These are phyloP conservation scores for Fusarium penzigii DNA, from an alignment of 2,329 filamentous ascomycete genomes.

Conservation along the genomic window DNA sequence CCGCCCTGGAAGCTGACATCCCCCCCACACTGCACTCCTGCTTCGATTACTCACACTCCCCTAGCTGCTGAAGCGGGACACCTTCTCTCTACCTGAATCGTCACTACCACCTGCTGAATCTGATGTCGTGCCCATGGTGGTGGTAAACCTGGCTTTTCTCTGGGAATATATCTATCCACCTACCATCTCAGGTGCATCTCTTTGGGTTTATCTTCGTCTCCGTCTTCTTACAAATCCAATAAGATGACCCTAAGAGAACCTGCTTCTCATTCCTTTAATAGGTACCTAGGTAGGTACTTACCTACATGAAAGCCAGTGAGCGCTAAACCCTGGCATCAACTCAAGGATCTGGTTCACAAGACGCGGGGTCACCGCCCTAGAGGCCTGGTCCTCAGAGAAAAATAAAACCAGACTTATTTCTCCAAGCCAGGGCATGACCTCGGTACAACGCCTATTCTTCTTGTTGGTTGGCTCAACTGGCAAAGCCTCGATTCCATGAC, in stretches of 20 bases:
- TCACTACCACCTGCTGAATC: neutral
- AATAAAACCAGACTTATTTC: slow-evolving; percentile 33
- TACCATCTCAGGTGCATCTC: no score
- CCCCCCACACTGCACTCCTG: neutral
- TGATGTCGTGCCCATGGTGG: neutral
- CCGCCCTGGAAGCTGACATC: neutral
- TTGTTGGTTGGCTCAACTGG: slow-evolving; percentile 8
- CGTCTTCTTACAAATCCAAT: no score
- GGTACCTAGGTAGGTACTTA: no score
- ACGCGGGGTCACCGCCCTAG: slow-evolving; percentile 35
- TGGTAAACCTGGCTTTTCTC: neutral
- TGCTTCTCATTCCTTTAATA: neutral
- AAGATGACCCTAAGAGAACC: no score
- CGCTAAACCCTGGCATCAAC: no score
- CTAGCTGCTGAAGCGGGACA: neutral
- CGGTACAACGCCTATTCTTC: slow-evolving; percentile 13
- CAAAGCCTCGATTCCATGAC: slow-evolving; percentile 9
- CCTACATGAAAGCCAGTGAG: neutral
- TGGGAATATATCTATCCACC: no score
- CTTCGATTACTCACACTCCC: neutral
- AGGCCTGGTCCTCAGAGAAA: slow-evolving; percentile 6
- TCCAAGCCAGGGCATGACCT: slow-evolving; percentile 9
- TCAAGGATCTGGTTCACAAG: slow-evolving; percentile 14
- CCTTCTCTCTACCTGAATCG: neutral
- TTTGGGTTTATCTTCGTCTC: no score